Base-by-base conservation (phyloP, 176 grass and related monocot genomes). In the Calamus simplicifolius region DNA sequence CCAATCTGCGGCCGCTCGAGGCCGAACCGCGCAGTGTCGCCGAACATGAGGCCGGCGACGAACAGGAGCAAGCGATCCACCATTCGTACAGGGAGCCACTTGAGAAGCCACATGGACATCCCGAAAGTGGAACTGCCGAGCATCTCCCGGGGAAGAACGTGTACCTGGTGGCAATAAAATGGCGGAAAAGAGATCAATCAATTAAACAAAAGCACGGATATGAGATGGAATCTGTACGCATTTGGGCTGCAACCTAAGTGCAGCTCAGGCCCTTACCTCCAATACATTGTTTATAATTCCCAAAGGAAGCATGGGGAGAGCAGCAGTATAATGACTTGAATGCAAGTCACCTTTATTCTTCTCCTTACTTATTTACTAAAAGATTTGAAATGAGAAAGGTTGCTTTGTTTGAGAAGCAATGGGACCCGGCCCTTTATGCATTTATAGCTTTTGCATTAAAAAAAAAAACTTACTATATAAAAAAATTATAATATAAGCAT, bases 41-140 rank as follows among this genome's bases (percentile, higher is more conserved):
- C 65, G 18, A 68, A 28, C 16, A 38, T 14, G 65, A 68, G 18
- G n/a, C 65, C 7, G 18, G 51, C 51, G 29, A 30, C 49, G n/a
- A 68, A 18, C 25, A 68, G 65, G 13, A 68, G 51, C 10, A 68
- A 29, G 16, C 51, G 51, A 29, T 68, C 65, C n/a, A 68, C 65
- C 6, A 29, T 28, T 5, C 17, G 51, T 2, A 68, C 50, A 0
- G 65, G 65, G 6, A 68, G 50, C 65, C 65, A 68, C 51, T 18
- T 54, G 51, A 68, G 51, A 18, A 68, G 65, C 65, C 65, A 56
- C 65, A 56, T 68, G 8, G 65, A 68, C 5, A 68, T 6, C 17
- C 65, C 65, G 27, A 68, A 68, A 6, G 65, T 68, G 52, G 65
- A 68, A n/a, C 28, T 3, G 13, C 65, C 52, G 28, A 68, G 52